Base-by-base conservation (phyloP, 140 eudicot species). In the Erigeron philadelphicus region DNA sequence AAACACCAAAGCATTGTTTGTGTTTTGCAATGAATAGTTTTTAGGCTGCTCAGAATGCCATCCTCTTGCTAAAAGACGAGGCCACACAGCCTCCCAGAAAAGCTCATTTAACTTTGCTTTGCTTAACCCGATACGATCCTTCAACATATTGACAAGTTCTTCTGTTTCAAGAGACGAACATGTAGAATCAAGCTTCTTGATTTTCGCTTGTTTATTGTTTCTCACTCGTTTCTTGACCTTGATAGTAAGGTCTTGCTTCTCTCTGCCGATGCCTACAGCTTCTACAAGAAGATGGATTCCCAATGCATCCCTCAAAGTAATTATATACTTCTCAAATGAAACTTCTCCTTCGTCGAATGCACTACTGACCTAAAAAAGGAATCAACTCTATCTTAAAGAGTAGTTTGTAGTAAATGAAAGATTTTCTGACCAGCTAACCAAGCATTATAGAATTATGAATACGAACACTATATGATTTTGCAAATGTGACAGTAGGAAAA, bases 31-130 rank as follows among this genome's bases (percentile, higher is more conserved):
- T 3, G 61, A 21, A 3, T 54, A 81, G 68, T 72, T 78, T 66
- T 64, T 80, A 3, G 86, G 90, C 75, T 84, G 76, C 81, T 87
- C 95, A 1, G 86, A 84, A 43, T 82, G 88, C 97, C 97, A 90
- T 12, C 97, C 97, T 72, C 72, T 76, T n/a, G 88, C 97, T 46
- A 85, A 76, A 48, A 90, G 81, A 21, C 95, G 97, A 15, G 97
- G 97, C 97, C 97, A 91, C 18, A 91, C 96, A 7, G 88, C 91
- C 13, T 83, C 95, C 95, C 96, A 91, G 64, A 91, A 91, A 46
- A 91, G 61, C 41, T 91, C 97, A 15, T 74, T 75, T 31, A 89
- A 67, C 35, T 85, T 74, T 7, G 82, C 76, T 82, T 90, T 91
- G 77, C 91, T 88, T 46, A 91, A 63, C 11, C 96, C 85, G 41